Conservation (phyloP, 2,329 filamentous ascomycete genomes). For the Falciphora oryzae region DNA sequence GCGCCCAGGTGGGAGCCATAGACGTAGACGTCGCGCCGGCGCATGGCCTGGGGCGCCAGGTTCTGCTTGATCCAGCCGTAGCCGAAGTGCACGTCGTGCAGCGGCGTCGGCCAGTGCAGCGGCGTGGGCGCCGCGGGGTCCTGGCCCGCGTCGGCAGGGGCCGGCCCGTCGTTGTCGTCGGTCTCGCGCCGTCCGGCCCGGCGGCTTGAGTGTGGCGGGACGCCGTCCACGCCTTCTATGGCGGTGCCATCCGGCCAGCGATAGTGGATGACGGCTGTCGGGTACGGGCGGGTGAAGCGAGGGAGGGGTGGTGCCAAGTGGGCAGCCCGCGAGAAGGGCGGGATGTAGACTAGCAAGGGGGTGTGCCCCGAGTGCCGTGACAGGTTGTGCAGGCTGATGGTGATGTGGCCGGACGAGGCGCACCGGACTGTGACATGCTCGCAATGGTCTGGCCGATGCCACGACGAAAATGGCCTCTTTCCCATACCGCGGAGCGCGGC, state of each 20-base stretch:
- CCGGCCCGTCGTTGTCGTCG: not conserved
- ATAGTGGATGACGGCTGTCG: constrained; percentile 54
- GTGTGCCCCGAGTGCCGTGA: constrained; percentile 27
- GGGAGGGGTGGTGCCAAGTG: constrained; percentile 28
- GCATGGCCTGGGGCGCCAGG: constrained; percentile 29
- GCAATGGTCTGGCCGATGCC: not conserved
- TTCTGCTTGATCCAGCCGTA: constrained; percentile 47
- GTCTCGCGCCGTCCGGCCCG: not conserved
- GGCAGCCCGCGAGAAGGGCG: constrained; percentile 35
- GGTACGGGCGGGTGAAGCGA: constrained; percentile 33
- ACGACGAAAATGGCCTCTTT: not conserved
- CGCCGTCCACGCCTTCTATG: not conserved
- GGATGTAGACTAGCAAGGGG: constrained; percentile 51
- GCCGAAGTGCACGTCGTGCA: constrained; percentile 50
- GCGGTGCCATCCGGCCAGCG: constrained; percentile 38
- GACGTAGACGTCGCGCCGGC: constrained; percentile 39
- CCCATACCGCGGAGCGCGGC: not conserved
- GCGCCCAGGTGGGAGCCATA: constrained; percentile 55
- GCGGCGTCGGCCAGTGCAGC: constrained; percentile 47
- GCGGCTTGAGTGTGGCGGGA: not conserved
- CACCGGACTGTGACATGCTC: constrained; percentile 41
- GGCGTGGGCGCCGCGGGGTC: constrained; percentile 14
- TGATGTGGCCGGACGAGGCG: constrained; percentile 43
- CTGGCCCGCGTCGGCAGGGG: not conserved
- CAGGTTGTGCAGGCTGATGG: constrained; percentile 44